Evolutionary conservation across 1,284 basidiomycete species (phyloP), one percentile per base, ranked within the genome.

Genomic region (Cutaneotrichosporon dermatis): DNA sequence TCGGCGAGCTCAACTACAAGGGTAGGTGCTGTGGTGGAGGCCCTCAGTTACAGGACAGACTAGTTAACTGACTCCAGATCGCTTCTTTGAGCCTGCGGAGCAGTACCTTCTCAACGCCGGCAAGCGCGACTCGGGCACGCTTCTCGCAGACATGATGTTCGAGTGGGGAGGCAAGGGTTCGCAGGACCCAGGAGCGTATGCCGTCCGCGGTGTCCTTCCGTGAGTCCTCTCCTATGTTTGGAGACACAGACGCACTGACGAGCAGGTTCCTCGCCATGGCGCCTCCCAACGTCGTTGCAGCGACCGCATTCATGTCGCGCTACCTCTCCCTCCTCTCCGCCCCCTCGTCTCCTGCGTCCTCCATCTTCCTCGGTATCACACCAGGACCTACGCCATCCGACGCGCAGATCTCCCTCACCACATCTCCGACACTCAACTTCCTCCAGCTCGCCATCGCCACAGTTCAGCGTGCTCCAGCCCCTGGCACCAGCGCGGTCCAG

Each of bases 1-100:
- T 93, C 55, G 93, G 92, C 6, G 88, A 93, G 73, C 79, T 94
- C 41, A 81, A 92, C 34, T 89, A 86, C 79, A 93, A 92, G 83
- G 92, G 92, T 89, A 61, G 41, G 80, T 7, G 25, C 44, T 9
- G 8, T 37, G 11, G 39, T 40, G 39, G 39, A 36, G 8, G 48
- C 33, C 9, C 10, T 34, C 5, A 12, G 11, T 40, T 2, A 25
- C 25, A 25, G 25, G 25, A 25, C 25, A 25, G 25, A 25, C 25
- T 25, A 25, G 25, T 25, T 13, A 8, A 36, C 60, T 66, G 41
- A 58, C 54, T 13, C 34, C 69, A 94, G 92, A 94, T 74, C 85
- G 86, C 9, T 79, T 80, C 34, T 91, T 87, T 70, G 85, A 86
- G 51, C 73, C 76, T 13, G 92, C 92, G 1, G 91, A 95, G 69